Conservation (phyloP, 2,329 filamentous ascomycete species). For the Aspergillus sp. region DNA sequence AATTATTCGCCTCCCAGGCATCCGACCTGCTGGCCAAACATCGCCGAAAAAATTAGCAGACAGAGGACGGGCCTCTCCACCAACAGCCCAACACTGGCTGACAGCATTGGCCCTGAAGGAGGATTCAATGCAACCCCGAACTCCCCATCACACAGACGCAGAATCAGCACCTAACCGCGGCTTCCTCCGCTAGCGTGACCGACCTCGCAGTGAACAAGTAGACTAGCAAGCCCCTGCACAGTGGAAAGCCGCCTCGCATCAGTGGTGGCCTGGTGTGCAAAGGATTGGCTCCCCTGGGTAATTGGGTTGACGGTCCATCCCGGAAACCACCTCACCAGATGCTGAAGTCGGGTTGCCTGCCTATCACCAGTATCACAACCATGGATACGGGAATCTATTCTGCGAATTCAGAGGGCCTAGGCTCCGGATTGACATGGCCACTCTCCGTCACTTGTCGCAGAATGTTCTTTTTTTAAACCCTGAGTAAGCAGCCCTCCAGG, state of each 20-base stretch:
- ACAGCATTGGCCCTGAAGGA: background rate
- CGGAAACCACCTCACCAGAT: background rate
- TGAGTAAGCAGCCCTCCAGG: slow-evolving; percentile 7
- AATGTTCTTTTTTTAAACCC: slow-evolving; percentile 20
- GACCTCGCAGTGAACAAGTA: background rate
- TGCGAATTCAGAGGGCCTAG: slow-evolving; percentile 8
- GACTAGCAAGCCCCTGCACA: slow-evolving; percentile 1
- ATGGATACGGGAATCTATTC: slow-evolving; percentile 13
- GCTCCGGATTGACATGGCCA: background rate
- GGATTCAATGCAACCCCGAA: slow-evolving; percentile 12
- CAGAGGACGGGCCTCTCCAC: background rate
- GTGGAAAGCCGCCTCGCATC: background rate
- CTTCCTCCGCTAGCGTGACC: slow-evolving; percentile 2
- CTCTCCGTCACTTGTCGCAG: background rate
- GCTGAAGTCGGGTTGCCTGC: background rate
- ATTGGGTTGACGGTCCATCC: slow-evolving; percentile 5
- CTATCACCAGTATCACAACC: slow-evolving; percentile 9
- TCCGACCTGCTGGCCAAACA: background rate
- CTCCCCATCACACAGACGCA: slow-evolving; percentile 5
- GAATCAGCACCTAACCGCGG: slow-evolving; percentile 12
- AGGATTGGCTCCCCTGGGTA: background rate
- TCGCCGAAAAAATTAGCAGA: slow-evolving; percentile 2
- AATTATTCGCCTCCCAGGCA: background rate
- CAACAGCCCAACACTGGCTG: background rate
- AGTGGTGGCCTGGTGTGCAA: background rate